These are phyloP conservation scores for Ceratocystis cacaofunesta DNA, from an alignment of 2,329 filamentous ascomycete species.

Conservation along the genomic window DNA sequence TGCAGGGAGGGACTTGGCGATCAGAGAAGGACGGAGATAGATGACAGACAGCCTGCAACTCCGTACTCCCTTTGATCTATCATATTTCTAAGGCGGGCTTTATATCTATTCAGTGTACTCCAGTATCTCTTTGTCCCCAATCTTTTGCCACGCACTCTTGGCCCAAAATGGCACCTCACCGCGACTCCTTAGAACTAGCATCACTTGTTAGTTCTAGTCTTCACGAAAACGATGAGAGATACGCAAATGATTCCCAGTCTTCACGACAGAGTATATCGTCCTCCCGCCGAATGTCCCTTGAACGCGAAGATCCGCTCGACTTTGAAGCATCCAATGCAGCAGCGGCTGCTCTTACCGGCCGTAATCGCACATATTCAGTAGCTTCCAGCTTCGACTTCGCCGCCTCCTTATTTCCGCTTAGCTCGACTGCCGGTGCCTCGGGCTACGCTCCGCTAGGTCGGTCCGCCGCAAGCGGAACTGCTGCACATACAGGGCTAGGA, in stretches of 20 bases:
- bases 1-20: not conserved
- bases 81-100: not conserved
- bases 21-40: not conserved
- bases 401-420: constrained; percentile 82
- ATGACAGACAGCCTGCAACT: not conserved
- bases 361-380: constrained; percentile 64
- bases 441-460: constrained; percentile 79
- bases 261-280: constrained; percentile 80
- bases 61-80: not conserved
- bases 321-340: constrained; percentile 37
- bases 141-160: constrained; percentile 19
- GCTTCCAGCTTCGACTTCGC: constrained; percentile 92
- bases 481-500: constrained; percentile 33
- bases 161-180: constrained; percentile 29
- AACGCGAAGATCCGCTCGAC: constrained; percentile 68
- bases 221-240: constrained; percentile 24
- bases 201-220: constrained; percentile 75
- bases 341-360: constrained; percentile 27
- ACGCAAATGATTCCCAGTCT: constrained; percentile 38
- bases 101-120: not conserved
- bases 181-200: constrained; percentile 92
- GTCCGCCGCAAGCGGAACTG: constrained; percentile 41
- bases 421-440: constrained; percentile 54
- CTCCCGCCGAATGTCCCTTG: constrained; percentile 79
- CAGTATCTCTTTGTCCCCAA: not conserved